These are phyloP conservation scores for Xylariaceae sp. DNA, from an alignment of 2,329 filamentous ascomycete genomes.

Conservation along the genomic window DNA sequence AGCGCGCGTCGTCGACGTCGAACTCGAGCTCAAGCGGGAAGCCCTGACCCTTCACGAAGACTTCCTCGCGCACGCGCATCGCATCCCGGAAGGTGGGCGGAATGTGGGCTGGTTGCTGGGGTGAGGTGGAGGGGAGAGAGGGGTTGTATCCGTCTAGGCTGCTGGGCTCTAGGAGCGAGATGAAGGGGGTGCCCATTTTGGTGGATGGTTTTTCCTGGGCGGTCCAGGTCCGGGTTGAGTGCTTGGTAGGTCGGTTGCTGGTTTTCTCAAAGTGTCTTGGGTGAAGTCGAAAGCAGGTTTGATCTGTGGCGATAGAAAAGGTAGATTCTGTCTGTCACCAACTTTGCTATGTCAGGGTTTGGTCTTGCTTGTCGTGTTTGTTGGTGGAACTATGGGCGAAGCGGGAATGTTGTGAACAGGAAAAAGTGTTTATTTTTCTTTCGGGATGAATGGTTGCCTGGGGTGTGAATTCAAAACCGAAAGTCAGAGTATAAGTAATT, in stretches of 20 bases:
- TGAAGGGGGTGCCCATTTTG: slow-evolving; percentile 49
- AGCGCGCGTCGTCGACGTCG: slow-evolving; percentile 73
- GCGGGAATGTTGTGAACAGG: no score
- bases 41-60: slow-evolving; percentile 59
- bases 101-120: slow-evolving; percentile 45
- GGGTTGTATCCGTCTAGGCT: slow-evolving; percentile 47
- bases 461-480: no score
- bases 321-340: no score
- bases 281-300: no score
- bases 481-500: no score
- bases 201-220: no score
- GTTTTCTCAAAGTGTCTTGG: not conserved
- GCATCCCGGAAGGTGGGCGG: slow-evolving; percentile 58
- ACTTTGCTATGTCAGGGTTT: no score
- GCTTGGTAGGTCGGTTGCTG: not conserved
- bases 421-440: no score
- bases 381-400: no score
- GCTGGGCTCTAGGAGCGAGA: slow-evolving; percentile 45
- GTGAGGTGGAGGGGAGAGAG: slow-evolving; percentile 34
- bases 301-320: no score
- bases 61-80: slow-evolving; percentile 57
- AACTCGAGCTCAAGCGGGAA: slow-evolving; percentile 65
- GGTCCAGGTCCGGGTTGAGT: slow-evolving; percentile 7
- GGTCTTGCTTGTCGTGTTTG: no score
- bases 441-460: no score